Percentiles rank a stretch among this genome's conserved stretches.
Conservation (phyloP, 805 yeast genomes). For the Saturnispora gosingensis region DNA sequence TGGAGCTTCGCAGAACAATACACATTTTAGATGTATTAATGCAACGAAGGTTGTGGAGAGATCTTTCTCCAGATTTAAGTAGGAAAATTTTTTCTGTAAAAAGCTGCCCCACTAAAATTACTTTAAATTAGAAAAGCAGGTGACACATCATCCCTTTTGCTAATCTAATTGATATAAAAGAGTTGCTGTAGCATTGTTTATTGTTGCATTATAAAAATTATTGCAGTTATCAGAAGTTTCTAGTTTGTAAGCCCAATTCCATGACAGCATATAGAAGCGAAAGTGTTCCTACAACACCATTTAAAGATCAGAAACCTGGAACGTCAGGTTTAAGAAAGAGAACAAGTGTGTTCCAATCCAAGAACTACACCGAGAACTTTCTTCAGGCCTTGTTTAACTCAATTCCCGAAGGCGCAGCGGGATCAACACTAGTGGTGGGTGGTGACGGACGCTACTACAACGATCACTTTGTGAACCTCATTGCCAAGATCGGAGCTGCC, state of each 20-base stretch:
- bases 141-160: neutral
- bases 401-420: slow-evolving; percentile 80
- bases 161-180: neutral
- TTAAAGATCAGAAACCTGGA: slow-evolving; percentile 91
- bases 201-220: too few species aligned
- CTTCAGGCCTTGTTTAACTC: slow-evolving; percentile 77
- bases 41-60: neutral
- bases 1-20: neutral
- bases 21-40: neutral
- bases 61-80: neutral
- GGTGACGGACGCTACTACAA: slow-evolving; percentile 97
- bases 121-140: neutral
- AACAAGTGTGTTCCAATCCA: slow-evolving; percentile 69
- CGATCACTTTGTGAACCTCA: slow-evolving; percentile 67
- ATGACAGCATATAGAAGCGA: slow-evolving; percentile 10
- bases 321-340: slow-evolving; percentile 94
- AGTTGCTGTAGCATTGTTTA: neutral
- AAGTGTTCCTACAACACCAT: slow-evolving; percentile 58
- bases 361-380: slow-evolving; percentile 86
- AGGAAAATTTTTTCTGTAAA: neutral
- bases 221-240: neutral
- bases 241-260: neutral
- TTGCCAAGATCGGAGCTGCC: slow-evolving; percentile 79
- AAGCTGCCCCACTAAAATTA: neutral
- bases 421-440: slow-evolving; percentile 77